Evolutionary conservation across 768 basidiomycete genomes (phyloP).

Genomic region (Auricularia heimuer): DNA sequence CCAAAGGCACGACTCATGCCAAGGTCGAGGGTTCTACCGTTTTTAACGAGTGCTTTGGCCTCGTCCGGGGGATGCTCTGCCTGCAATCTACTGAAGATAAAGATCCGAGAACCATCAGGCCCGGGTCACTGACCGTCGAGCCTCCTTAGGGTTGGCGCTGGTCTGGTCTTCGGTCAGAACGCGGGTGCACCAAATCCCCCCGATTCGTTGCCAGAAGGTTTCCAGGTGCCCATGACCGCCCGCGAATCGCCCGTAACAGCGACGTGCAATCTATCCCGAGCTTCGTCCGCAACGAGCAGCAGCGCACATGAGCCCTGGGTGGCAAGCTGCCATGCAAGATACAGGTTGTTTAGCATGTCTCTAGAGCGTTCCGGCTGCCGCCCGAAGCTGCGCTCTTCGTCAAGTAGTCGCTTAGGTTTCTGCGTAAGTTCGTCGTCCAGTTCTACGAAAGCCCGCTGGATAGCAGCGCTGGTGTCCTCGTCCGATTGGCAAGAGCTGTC

Average conservation of each 20-base stretch:
- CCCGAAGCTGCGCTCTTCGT: neutral
- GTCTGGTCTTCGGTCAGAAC: conserved; percentile 89
- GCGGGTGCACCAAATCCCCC: conserved; percentile 31
- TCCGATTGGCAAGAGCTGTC: neutral
- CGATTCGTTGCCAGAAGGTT: conserved; percentile 10
- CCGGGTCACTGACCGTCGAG: conserved; percentile 46
- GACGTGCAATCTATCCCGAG: conserved; percentile 72
- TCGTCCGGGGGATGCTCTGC: conserved; percentile 78
- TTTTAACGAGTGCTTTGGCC: conserved; percentile 57
- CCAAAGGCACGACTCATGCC: conserved; percentile 84
- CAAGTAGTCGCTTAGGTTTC: conserved; percentile 16
- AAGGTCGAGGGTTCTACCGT: conserved; percentile 78
- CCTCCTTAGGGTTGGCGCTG: conserved; percentile 79
- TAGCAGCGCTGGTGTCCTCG: conserved; percentile 5
- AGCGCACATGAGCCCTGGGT: conserved; percentile 65
- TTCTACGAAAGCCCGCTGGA: conserved; percentile 28
- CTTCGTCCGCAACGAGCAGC: conserved; percentile 78
- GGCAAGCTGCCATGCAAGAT: neutral
- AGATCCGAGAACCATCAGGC: neutral
- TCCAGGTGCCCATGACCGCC: conserved; percentile 89
- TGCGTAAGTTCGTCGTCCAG: conserved; percentile 35
- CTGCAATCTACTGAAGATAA: conserved; percentile 43
- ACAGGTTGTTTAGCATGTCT: neutral
- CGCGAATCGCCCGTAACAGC: conserved; percentile 91
- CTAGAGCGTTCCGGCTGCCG: neutral